phyloP scores from a whole-genome alignment of 306 rosid species.

The Macrotyloma uniflorum region DNA sequence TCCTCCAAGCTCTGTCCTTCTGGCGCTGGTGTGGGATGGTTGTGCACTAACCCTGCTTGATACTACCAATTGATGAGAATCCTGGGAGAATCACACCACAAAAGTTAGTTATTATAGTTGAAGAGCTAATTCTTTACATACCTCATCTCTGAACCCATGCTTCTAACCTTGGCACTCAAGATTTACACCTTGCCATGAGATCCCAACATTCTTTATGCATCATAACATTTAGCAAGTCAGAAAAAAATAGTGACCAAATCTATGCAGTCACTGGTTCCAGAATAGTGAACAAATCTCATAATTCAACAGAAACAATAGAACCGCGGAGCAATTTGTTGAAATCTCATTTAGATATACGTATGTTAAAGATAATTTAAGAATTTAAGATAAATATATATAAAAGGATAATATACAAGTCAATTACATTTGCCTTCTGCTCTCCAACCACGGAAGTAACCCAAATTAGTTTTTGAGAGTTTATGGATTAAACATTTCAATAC shows the following conservation, averaged over 20 bases:
- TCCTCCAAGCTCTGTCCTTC: background rate
- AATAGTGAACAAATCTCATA: constrained; percentile 1
- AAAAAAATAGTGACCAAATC: background rate
- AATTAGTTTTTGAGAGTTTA: background rate
- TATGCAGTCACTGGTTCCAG: background rate
- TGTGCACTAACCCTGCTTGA: background rate
- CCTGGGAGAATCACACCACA: background rate
- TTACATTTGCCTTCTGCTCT: background rate
- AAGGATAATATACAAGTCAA: background rate
- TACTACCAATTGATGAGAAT: no score
- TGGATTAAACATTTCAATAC: background rate
- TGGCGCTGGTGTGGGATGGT: background rate
- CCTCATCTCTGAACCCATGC: no score
- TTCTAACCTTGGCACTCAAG: background rate
- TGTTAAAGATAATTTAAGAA: background rate
- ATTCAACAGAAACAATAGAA: constrained; percentile 22
- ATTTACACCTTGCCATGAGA: background rate
- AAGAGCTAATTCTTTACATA: no score
- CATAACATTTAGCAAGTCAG: background rate
- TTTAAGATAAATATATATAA: no score
- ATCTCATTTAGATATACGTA: background rate
- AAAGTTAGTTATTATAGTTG: no score
- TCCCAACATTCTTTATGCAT: background rate
- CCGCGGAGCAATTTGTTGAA: background rate
- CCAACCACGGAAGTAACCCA: background rate